Base-by-base conservation (phyloP, 768 basidiomycete genomes). In the Phanerochaete sordida region DNA sequence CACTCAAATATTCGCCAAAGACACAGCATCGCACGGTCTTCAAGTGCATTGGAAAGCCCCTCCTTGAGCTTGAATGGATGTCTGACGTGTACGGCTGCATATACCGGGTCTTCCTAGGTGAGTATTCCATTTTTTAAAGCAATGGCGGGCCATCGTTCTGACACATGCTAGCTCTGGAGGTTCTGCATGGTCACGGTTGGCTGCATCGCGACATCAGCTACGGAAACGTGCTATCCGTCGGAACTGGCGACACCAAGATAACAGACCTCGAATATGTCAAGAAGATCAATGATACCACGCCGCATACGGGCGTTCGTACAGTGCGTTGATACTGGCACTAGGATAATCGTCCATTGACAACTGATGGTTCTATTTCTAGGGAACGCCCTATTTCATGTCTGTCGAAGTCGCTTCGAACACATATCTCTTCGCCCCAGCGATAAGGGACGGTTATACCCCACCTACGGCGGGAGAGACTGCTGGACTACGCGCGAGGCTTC, bases 141-240 rank as follows among this genome's bases (percentile, higher is more conserved):
- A n/a, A n/a, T n/a, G 19, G 7, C 26, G 6, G 6, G 46, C 6
- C 19, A 35, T 35, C 13, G 13, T 35, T 6, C 33, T 35, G 7
- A 35, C 33, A 13, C 33, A 6, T 13, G 33, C 6, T 35, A 35
- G 33, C 6, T 6, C 33, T 35, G 6, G 6, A 35, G 7, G 15
- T n/a, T 9, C 19, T 58, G 47, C 57, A 58, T 49, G 21, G 5
- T 23, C 9, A 7, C 13, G 46, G 46, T 2, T 49, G 57, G 47
- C 46, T 58, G 12, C 57, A 58, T 33, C 19, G 57, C 19, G 57
- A 58, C 37, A 39, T 58, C 31, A 58, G 57, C 47, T 21, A 21
- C 7, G 35, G 31, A 2, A 58, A 58, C 47, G 47, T 58, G 1
- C 37, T 58, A 7, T 21, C 30, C 11, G 16, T 30, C 47, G 13